These are phyloP conservation scores for Chrysoporthe puriensis DNA, from an alignment of 2,329 filamentous ascomycete genomes.

Conservation along the genomic window DNA sequence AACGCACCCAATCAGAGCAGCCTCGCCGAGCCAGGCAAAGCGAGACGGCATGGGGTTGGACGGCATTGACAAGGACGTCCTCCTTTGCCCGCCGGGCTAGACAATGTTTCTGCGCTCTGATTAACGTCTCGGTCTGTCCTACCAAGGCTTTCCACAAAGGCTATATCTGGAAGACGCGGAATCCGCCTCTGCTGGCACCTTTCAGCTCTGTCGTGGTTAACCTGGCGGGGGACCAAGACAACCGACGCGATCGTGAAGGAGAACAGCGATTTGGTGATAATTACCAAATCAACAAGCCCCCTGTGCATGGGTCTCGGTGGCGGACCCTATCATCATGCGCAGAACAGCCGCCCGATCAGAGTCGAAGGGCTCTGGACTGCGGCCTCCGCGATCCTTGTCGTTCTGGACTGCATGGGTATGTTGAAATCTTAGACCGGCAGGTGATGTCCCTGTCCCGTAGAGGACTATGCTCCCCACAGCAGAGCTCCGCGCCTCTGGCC, in stretches of 20 bases:
- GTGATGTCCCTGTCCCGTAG: conserved; percentile 19
- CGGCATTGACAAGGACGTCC: conserved; percentile 11
- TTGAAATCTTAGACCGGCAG: conserved; percentile 43
- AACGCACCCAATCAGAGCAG: conserved; percentile 22
- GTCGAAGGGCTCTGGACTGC: neutral
- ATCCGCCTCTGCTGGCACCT: conserved; percentile 21
- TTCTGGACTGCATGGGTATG: conserved; percentile 29
- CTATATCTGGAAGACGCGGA: conserved; percentile 21
- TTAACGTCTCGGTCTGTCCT: conserved; percentile 26
- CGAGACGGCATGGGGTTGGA: conserved; percentile 18
- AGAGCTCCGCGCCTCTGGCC: conserved; percentile 20
- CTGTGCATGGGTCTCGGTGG: neutral
- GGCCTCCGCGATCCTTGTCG: conserved; percentile 19
- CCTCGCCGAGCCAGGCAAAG: conserved; percentile 13
- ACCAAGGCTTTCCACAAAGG: conserved; percentile 11
- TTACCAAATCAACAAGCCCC: conserved; percentile 7
- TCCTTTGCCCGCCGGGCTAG: conserved; percentile 19
- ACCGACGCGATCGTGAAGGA: conserved; percentile 6
- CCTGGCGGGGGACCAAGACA: conserved; percentile 23
- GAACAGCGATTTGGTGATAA: conserved; percentile 11
- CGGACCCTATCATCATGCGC: conserved; percentile 21
- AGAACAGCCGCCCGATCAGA: conserved; percentile 1
- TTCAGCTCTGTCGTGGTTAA: conserved; percentile 8
- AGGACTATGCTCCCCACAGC: conserved; percentile 21
- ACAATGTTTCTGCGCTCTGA: conserved; percentile 27